Evolutionary conservation across 78 protist species (phyloP).

Genomic region (Dictyostelium brefeldianum): DNA sequence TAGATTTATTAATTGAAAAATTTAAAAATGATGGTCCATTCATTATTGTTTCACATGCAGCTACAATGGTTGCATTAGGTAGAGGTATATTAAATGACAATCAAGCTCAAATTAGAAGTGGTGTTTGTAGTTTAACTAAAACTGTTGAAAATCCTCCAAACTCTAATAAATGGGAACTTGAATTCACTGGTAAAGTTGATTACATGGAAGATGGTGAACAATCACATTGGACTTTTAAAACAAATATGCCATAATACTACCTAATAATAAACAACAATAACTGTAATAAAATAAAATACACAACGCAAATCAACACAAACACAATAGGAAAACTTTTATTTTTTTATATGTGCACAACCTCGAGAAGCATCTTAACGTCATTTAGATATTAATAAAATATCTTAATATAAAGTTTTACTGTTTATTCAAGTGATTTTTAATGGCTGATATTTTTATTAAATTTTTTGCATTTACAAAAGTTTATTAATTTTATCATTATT

Average conservation of each 20-base stretch:
- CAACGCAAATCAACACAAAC: too few relatives aligned
- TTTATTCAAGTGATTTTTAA: too few relatives aligned
- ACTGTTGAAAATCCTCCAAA: neutral
- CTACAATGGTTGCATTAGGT: conserved; percentile 68
- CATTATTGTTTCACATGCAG: conserved; percentile 73
- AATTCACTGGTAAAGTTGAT: conserved; percentile 45
- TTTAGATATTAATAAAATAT: too few relatives aligned
- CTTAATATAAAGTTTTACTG: too few relatives aligned
- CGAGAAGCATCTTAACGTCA: too few relatives aligned
- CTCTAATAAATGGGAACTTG: conserved; percentile 34
- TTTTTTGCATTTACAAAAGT: too few relatives aligned
- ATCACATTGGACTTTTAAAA: conserved; percentile 62
- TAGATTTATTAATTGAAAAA: neutral
- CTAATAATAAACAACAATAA: too few relatives aligned
- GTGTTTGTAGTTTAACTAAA: conserved; percentile 66
- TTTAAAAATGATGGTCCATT: conserved; percentile 12
- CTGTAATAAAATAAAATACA: too few relatives aligned
- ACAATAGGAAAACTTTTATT: too few relatives aligned
- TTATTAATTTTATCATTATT: too few relatives aligned
- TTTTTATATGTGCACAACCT: too few relatives aligned
- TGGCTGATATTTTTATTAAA: too few relatives aligned
- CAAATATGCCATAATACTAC: neutral
- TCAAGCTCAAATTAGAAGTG: conserved; percentile 38
- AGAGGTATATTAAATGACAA: conserved; percentile 46
- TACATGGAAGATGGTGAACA: conserved; percentile 56